A percentile compares a stretch with the other conserved stretches of the same genome.
Conservation (phyloP, 768 basidiomycete genomes). For the Russula abietina region DNA sequence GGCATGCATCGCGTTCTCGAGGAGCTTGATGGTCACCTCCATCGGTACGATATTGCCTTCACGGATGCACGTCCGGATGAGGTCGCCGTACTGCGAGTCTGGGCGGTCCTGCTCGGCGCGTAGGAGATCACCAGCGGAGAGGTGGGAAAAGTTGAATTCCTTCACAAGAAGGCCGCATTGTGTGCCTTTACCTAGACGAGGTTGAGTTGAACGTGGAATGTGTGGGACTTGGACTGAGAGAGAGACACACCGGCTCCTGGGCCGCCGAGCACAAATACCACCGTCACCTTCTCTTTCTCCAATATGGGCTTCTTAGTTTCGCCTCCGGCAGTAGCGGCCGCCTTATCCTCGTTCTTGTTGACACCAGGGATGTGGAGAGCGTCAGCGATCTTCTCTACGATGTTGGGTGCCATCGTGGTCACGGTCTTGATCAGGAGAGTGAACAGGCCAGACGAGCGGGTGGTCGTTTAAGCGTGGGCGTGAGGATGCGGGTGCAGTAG, state of each 20-base stretch:
- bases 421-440: slow-evolving; percentile 29
- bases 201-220: background rate
- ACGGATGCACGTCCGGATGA: slow-evolving; percentile 83
- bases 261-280: slow-evolving; percentile 93
- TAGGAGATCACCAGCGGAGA: slow-evolving; percentile 97
- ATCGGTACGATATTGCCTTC: slow-evolving; percentile 94
- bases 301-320: slow-evolving; percentile 36
- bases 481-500: slow-evolving; percentile 52
- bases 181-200: slow-evolving; percentile 79
- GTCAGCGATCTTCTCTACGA: slow-evolving; percentile 40
- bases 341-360: background rate
- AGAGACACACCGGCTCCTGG: slow-evolving; percentile 78
- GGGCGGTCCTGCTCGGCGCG: slow-evolving; percentile 89
- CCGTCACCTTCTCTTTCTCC: slow-evolving; percentile 66
- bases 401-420: slow-evolving; percentile 34
- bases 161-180: slow-evolving; percentile 82
- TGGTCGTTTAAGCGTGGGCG: slow-evolving; percentile 58
- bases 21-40: slow-evolving; percentile 92
- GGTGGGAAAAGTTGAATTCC: slow-evolving; percentile 84
- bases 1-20: slow-evolving; percentile 84
- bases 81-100: slow-evolving; percentile 71
- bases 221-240: background rate
- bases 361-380: slow-evolving; percentile 30
- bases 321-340: background rate
- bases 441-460: slow-evolving; percentile 59